Percentiles rank a stretch among this genome's conserved stretches.
Evolutionary conservation across 1,139 yeast species (phyloP).

Genomic region (Debaryomyces udenii): DNA sequence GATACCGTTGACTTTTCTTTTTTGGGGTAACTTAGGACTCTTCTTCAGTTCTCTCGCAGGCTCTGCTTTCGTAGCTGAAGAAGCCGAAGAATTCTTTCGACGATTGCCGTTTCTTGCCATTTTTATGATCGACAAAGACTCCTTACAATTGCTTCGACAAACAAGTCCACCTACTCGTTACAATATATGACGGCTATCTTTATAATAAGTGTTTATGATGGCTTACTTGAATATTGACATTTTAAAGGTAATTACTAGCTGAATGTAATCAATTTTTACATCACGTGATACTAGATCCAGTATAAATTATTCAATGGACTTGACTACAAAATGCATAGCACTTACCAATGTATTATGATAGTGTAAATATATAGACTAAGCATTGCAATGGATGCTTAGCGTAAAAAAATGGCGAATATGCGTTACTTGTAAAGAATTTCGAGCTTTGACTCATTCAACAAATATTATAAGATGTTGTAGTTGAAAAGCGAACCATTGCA

Average conservation of each 20-base stretch:
- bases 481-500: too few species aligned
- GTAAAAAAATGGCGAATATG: conserved; percentile 1
- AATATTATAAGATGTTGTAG: too few species aligned
- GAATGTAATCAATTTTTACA: background rate
- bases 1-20: conserved; percentile 4
- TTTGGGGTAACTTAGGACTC: background rate
- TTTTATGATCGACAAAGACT: conserved; percentile 1
- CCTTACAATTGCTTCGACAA: too few species aligned
- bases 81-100: conserved; percentile 5
- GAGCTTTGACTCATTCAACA: conserved; percentile 40
- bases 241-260: background rate
- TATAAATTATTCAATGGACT: background rate
- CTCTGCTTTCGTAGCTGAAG: background rate
- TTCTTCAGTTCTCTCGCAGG: conserved; percentile 1
- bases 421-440: conserved; percentile 11
- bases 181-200: conserved; percentile 2
- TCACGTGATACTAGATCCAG: conserved; percentile 1
- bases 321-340: background rate
- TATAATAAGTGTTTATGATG: conserved; percentile 1
- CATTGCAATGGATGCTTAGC: background rate
- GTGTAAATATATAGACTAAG: conserved; percentile 1
- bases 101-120: conserved; percentile 13
- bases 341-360: conserved; percentile 6
- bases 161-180: too few species aligned
- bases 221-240: background rate